Evolutionary conservation across 495 filamentous ascomycete species (phyloP).

Genomic region (Trichoderma parareesei): DNA sequence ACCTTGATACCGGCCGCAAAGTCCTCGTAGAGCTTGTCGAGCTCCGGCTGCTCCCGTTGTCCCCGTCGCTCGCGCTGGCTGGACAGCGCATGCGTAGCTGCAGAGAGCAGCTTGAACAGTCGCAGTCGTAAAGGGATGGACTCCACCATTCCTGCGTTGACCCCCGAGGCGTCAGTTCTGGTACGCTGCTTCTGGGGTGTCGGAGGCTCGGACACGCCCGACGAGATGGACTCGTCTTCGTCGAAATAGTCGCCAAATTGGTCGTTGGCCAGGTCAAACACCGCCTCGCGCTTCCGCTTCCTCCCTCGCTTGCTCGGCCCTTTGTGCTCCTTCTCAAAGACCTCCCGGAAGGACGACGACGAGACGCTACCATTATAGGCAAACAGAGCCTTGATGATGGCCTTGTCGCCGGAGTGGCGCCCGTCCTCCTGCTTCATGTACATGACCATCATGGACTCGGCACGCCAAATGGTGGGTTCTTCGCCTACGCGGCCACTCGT

Average conservation of each 20-base stretch:
- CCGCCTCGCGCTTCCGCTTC: slow-evolving; percentile 42
- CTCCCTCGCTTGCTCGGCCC: slow-evolving; percentile 31
- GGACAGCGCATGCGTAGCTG: slow-evolving; percentile 20
- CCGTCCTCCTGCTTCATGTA: slow-evolving; percentile 34
- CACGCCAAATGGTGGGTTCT: slow-evolving; percentile 23
- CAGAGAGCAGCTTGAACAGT: slow-evolving; percentile 41
- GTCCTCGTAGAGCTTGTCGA: slow-evolving; percentile 60
- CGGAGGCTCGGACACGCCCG: slow-evolving; percentile 24
- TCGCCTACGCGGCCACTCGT: slow-evolving; percentile 11
- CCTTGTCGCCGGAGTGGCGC: slow-evolving; percentile 30
- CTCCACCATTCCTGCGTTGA: slow-evolving; percentile 38
- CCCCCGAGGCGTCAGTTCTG: slow-evolving; percentile 3
- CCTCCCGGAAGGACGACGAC: slow-evolving; percentile 35
- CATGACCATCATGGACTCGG: slow-evolving; percentile 23
- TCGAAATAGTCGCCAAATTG: slow-evolving; percentile 38
- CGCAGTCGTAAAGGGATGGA: slow-evolving; percentile 57
- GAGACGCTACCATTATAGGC: slow-evolving; percentile 28
- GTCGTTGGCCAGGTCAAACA: slow-evolving; percentile 38
- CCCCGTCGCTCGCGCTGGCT: slow-evolving; percentile 17
- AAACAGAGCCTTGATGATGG: slow-evolving; percentile 36
- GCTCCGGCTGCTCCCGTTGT: slow-evolving; percentile 21
- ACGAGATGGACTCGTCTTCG: slow-evolving; percentile 26
- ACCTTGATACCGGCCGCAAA: slow-evolving; percentile 57
- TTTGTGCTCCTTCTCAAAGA: slow-evolving; percentile 41
- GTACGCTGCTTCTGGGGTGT: slow-evolving; percentile 23